Base-by-base conservation (phyloP, 1,284 basidiomycete genomes). In the Cryptococcus amylolentus region DNA sequence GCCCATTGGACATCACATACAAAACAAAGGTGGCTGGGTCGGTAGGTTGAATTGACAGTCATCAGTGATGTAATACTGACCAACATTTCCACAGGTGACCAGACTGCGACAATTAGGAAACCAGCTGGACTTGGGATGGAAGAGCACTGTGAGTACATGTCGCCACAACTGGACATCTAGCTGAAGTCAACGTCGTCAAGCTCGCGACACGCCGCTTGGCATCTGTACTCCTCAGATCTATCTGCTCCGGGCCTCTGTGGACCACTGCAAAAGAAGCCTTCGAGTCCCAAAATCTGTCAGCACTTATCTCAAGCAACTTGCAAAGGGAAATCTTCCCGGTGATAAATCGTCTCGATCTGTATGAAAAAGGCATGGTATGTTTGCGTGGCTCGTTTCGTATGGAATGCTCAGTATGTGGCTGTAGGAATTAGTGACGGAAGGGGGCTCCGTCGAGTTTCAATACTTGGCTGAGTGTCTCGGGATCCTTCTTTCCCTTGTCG, bases 281-380 rank as follows among this genome's bases (percentile, higher is more conserved):
- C 0, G 18, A 45, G 6, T 40, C 28, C 5, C 48, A 51, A 8
- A 20, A 37, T 5, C 40, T 60, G 1, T 38, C 58, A 3, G 4
- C 40, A 6, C 28, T 47, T 2, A 52, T 62, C 1, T 13, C 60
- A 26, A 55, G 49, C 12, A 46, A 42, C 13, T 49, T 69, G 5
- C 27, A 13, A 12, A 14, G 28, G 5, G 68, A 70, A 16, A 35
- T 63, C 2, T 31, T 28, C 0, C 45, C 47, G 2, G 38, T 70
- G 2, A 39, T 28, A 3, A 40, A 55, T 2, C 58, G 68, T 1
- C 62, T 69, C 38, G 65, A 67, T 37, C 49, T 70, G 39, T 64
- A 57, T 47, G 58, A 64, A 41, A 73, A 68, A 44, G 67, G 69
- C 9, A 41, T 71, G 31, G 68, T 69, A 44, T 42, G 63, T 58